Evolutionary conservation across 1,284 basidiomycete species (phyloP).

Genomic region (Sporisorium graminicola): DNA sequence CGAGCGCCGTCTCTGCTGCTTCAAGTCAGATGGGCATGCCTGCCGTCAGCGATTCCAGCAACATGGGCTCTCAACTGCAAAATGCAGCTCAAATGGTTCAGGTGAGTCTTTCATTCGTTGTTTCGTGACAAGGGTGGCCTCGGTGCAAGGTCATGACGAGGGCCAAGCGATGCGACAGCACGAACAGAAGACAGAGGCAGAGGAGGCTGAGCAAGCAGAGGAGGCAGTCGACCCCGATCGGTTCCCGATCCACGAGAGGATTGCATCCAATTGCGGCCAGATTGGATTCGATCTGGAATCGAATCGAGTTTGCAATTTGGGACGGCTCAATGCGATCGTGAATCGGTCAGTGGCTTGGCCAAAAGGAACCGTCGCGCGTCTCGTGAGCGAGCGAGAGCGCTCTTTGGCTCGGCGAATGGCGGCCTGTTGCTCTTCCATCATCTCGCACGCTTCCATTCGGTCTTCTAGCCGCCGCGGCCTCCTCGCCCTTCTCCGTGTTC

Average conservation of each 20-base stretch:
- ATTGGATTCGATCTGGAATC: neutral
- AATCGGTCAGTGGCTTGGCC: constrained; percentile 6
- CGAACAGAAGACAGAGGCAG: neutral
- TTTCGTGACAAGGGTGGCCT: neutral
- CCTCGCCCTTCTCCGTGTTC: constrained; percentile 14
- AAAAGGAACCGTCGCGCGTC: constrained; percentile 27
- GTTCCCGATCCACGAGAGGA: neutral
- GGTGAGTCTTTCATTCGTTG: constrained; percentile 14
- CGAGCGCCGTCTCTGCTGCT: constrained; percentile 11
- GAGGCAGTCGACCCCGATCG: neutral
- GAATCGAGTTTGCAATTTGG: neutral
- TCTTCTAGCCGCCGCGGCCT: constrained; percentile 30
- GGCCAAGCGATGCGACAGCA: no score
- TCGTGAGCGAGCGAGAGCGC: no score
- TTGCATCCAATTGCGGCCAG: neutral
- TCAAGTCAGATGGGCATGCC: constrained; percentile 18
- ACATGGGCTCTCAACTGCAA: constrained; percentile 20
- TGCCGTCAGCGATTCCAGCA: constrained; percentile 11
- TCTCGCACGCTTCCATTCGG: constrained; percentile 30
- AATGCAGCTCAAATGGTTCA: constrained; percentile 43
- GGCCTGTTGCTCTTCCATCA: constrained; percentile 31
- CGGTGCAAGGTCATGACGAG: neutral
- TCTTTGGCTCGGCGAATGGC: constrained; percentile 8
- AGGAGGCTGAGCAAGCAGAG: neutral
- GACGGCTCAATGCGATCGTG: constrained; percentile 5